Base-by-base conservation (phyloP, 2,329 filamentous ascomycete genomes). In the Trichophaea hybrida region DNA sequence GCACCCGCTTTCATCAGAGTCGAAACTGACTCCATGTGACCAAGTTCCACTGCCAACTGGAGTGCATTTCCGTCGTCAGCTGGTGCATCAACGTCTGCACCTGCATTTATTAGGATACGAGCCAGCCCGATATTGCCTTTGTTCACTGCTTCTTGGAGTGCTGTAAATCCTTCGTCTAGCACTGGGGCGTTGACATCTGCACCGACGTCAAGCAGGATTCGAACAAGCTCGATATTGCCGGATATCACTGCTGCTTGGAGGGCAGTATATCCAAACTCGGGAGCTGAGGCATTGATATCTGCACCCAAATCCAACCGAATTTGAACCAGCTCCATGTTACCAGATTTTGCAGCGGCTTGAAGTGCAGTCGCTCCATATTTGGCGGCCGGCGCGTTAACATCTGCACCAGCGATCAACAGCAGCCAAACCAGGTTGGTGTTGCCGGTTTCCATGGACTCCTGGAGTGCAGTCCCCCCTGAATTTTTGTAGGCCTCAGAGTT, bases 1-100 rank as follows among this genome's bases (percentile, higher is more conserved):
- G 66, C 66, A 33, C 61, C 60, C 35, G 59, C 60, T 6, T 61
- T 55, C 33, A 69, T 57, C 15, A 69, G 60, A 32, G 57, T 38
- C 48, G 64, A 34, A 10, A 61, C 64, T 13, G 61, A 56, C 32
- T 65, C 67, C 6, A 57, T 54, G 52, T 65, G 61, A 15, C 24
- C 15, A 8, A 2, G 2, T 24, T 8, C 17, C 2, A 6, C 44
- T 24, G 24, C 24, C 24, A 3, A 1, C 3, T 24, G 24, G 3
- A 24, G 24, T 24, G 24, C 24, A 24, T 1, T 24, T 24, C 24
- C 24, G 7, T 3, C 1, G 24, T 1, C 24, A 24, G 24, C 24
- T 24, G 15, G 13, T 8, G 13, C 24, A 24, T 24, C 3, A 3
- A 17, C 13, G 44, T n/a, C 10, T 49, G 44, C 44, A n/a, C 44